Evolutionary conservation across 306 rosid species (phyloP).

Genomic region (Lagenaria siceraria): DNA sequence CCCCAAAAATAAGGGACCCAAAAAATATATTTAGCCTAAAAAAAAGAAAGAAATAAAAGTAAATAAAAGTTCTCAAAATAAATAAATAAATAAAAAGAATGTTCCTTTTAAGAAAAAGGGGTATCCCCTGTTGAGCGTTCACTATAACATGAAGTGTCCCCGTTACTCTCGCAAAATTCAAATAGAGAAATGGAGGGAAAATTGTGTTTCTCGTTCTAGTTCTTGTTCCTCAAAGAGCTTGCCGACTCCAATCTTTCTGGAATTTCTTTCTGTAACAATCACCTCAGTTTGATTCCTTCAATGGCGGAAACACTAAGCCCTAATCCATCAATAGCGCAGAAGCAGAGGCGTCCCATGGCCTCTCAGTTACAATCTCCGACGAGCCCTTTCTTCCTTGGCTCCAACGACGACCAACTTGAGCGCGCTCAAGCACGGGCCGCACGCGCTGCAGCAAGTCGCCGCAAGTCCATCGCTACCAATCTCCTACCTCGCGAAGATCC

Average conservation of each 20-base stretch:
- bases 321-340: slow-evolving; percentile 15
- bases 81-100: no score
- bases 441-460: slow-evolving; percentile 79
- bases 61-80: no score
- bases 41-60: no score
- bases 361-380: slow-evolving; percentile 83
- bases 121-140: no score
- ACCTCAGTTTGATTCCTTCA: neutral
- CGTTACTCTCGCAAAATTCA: slow-evolving; percentile 5
- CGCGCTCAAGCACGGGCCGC: slow-evolving; percentile 90
- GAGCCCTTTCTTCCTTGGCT: slow-evolving; percentile 66
- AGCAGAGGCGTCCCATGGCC: slow-evolving; percentile 49
- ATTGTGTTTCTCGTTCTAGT: neutral
- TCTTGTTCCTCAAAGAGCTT: neutral
- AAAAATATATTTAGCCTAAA: no score
- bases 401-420: slow-evolving; percentile 80
- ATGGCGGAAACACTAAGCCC: slow-evolving; percentile 76
- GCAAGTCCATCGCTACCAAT: slow-evolving; percentile 29
- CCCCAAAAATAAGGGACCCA: no score
- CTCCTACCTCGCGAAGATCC: slow-evolving; percentile 18
- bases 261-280: neutral
- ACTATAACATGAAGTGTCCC: neutral
- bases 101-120: no score
- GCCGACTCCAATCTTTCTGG: neutral
- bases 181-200: slow-evolving; percentile 52